phyloP scores from a whole-genome alignment of 2,329 filamentous ascomycete genomes.

The Dryadomyces quercivorus region DNA sequence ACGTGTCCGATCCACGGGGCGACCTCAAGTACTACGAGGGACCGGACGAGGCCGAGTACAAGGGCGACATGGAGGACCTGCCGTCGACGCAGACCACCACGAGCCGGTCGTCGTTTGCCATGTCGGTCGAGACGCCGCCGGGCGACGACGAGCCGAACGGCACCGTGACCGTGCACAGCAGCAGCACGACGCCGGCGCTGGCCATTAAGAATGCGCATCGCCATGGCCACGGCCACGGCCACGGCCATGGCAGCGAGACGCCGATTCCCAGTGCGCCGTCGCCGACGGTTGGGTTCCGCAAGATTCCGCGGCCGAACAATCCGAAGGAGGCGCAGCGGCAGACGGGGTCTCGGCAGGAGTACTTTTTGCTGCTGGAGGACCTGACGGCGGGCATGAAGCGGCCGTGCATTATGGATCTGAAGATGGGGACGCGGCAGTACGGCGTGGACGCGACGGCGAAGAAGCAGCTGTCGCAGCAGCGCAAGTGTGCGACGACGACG shows the following conservation, averaged over 20 bases:
- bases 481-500: conserved; percentile 87
- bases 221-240: background rate
- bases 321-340: conserved; percentile 64
- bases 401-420: conserved; percentile 92
- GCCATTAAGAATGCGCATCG: conserved; percentile 6
- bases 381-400: conserved; percentile 93
- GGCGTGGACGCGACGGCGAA: conserved; percentile 84
- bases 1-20: conserved; percentile 59
- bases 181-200: conserved; percentile 10
- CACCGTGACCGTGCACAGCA: background rate
- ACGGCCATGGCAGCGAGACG: background rate
- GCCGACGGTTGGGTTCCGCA: conserved; percentile 15
- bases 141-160: background rate
- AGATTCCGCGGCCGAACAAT: conserved; percentile 52
- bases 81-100: conserved; percentile 8
- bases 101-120: conserved; percentile 9
- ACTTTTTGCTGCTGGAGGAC: conserved; percentile 88
- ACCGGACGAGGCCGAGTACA: conserved; percentile 72
- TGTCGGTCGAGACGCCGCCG: background rate
- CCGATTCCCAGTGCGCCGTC: background rate
- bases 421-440: conserved; percentile 97
- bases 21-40: conserved; percentile 84
- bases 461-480: conserved; percentile 84
- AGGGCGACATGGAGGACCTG: conserved; percentile 47
- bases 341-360: conserved; percentile 61